Evolutionary conservation across 2,329 filamentous ascomycete species (phyloP), one percentile per base, ranked within the genome.

Genomic region (Botrytis squamosa): DNA sequence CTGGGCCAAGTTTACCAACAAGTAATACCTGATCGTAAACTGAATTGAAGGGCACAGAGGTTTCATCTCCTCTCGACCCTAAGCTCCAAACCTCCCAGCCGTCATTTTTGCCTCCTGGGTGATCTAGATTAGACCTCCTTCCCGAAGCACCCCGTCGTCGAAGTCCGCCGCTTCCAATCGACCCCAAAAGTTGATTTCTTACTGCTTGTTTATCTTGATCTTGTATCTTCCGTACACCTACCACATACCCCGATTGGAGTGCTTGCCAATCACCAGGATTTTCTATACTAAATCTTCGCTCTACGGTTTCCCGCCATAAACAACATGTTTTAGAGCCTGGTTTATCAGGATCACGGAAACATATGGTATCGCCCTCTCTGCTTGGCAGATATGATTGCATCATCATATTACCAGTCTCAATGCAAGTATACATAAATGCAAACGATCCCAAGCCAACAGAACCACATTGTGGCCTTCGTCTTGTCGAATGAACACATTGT

Each of bases 221-320:
- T 75, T 84, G 85, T 75, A 82, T 70, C 49, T 80, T 87, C 44
- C 91, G 85, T 20, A 93, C 84, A 0, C 92, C 92, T 0, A 93
- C 83, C 16, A 93, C 83, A 72, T 87, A 88, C 0, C 90, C 88
- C 46, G 86, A 86, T 0, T 86, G 84, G 10, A 92, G 84, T 1
- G 88, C 84, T 75, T 90, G 88, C 91, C 91, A 94, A 0, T 83
- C 80, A 0, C 92, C 92, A 0, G 90, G 90, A 55, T 90, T 87
- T n/a, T 85, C 81, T 12, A 93, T 84, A 14, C 83, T 85, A 65
- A 87, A 86, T 57, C 83, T 85, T 4, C 84, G 81, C 76, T 89
- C 86, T 25, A 83, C 85, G 2, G 87, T 86, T 36, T 86, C 84
- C 9, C 81, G 79, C 88, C 87, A 90, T 1, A 83, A 80, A 75